Base-by-base conservation (phyloP, 2,329 filamentous ascomycete genomes). In the Nemania diffusa region DNA sequence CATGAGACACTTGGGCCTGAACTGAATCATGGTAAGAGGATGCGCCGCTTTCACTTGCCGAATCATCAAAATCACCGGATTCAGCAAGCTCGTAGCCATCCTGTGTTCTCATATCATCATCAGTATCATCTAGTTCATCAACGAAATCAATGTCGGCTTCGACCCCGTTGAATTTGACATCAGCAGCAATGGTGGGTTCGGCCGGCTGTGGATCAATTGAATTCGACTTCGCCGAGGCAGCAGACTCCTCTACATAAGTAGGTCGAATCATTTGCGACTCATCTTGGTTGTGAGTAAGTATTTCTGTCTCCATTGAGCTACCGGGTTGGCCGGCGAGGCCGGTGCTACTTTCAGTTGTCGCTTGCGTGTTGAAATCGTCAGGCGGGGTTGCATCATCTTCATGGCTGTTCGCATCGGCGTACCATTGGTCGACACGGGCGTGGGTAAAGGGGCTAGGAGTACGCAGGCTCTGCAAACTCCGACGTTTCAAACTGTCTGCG, bases 381-480 rank as follows among this genome's bases (percentile, higher is more conserved):
- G 22, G 46, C 6, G 3, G n/a, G 34, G 53, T 13, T n/a, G 62
- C 67, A 2, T 64, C 58, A 6, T 71, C 73, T 8, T 75, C 72
- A 26, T 74, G 67, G 8, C 73, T 73, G 15, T 69, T 71, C 7
- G 78, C 65, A 32, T 79, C 79, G 0, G 79, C 76, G 68, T 84
- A 83, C 83, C 83, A 85, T 63, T 86, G 84, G 52, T 90, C 88
- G 40, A 83, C 77, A 32, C 79, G 82, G 2, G 92, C 87, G 71
- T 92, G 88, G 0, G 91, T 94, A 75, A 97, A 92, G 0, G 92
- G 93, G 74, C 91, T 96, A 0, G 90, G 89, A 1, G 90, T 91
- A 42, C 92, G 87, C 67, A 95, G 79, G 74, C 87, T 94, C 72
- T 93, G 90, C 59, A 94, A 79, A 77, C 92, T 97, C 62, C 90